Evolutionary conservation across 441 rosid species (phyloP).

Genomic region (Melastoma candidum): DNA sequence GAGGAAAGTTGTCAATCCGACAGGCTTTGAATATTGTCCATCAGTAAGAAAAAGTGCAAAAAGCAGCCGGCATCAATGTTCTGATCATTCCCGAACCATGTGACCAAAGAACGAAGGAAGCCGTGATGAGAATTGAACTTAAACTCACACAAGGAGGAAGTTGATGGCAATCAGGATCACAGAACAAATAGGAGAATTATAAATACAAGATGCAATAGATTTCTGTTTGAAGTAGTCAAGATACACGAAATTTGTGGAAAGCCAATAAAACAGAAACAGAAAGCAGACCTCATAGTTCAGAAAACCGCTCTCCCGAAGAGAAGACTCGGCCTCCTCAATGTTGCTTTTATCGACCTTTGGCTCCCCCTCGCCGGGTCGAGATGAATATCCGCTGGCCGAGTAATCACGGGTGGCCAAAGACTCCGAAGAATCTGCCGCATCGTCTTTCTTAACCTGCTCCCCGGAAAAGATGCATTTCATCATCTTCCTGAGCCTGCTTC

Average conservation of each 20-base stretch:
- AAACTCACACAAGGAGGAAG: too few relatives aligned
- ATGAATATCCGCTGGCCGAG: conserved; percentile 44
- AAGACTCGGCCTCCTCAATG: conserved; percentile 72
- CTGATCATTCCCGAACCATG: too few relatives aligned
- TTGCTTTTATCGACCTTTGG: conserved; percentile 51
- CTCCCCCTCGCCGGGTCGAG: conserved; percentile 47
- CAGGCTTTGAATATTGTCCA: too few relatives aligned
- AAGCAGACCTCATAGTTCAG: conserved; percentile 57
- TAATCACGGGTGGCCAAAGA: conserved; percentile 70
- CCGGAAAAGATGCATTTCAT: conserved; percentile 63
- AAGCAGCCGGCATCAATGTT: too few relatives aligned
- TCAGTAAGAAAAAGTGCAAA: too few relatives aligned
- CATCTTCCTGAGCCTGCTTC: conserved; percentile 39
- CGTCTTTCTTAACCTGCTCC: conserved; percentile 43
- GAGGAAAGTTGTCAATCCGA: conserved; percentile 9
- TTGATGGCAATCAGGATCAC: too few relatives aligned
- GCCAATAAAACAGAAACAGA: background rate
- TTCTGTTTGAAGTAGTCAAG: too few relatives aligned
- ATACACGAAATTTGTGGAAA: background rate
- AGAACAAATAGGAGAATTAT: too few relatives aligned
- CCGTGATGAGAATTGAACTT: too few relatives aligned
- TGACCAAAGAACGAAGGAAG: too few relatives aligned
- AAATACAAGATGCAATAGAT: too few relatives aligned
- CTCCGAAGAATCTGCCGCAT: conserved; percentile 46
- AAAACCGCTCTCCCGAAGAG: conserved; percentile 68